These are phyloP conservation scores for Acrodontium crateriforme DNA, from an alignment of 2,329 filamentous ascomycete genomes.

Conservation along the genomic window DNA sequence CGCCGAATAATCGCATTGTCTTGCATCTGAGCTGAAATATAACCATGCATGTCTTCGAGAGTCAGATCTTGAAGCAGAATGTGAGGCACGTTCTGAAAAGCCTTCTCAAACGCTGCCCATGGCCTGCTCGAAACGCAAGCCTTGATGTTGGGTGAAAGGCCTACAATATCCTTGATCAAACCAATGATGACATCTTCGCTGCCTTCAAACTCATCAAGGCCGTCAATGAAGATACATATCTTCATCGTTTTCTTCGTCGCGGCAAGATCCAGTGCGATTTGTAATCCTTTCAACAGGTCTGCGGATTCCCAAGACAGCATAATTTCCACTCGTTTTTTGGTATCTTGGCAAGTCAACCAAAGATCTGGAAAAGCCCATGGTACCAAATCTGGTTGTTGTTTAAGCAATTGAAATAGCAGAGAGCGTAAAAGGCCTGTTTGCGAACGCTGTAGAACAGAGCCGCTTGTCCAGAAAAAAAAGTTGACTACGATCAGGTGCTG, in stretches of 20 bases:
- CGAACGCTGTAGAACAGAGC: constrained; percentile 1
- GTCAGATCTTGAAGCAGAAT: constrained; percentile 1
- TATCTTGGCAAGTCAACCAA: too few species aligned
- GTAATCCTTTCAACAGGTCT: neutral
- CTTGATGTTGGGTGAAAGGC: neutral
- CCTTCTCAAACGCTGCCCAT: neutral
- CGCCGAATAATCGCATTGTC: too few species aligned
- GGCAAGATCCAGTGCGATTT: neutral
- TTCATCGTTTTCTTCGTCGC: neutral
- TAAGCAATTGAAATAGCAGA: constrained; percentile 1
- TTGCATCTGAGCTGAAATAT: neutral
- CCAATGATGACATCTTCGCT: neutral
- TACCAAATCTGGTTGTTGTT: neutral
- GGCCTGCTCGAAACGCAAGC: constrained; percentile 2
- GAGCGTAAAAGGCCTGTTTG: neutral
- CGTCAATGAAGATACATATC: constrained; percentile 2
- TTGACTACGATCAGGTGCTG: neutral
- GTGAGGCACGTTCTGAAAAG: neutral
- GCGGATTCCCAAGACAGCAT: neutral
- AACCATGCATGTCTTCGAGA: neutral
- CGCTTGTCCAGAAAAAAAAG: constrained; percentile 1
- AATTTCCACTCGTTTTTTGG: neutral
- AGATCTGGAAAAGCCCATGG: neutral
- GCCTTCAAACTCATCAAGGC: constrained; percentile 1
- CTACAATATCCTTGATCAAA: neutral